Conservation (phyloP, 208 protist species). For the Acanthamoeba healyi region DNA sequence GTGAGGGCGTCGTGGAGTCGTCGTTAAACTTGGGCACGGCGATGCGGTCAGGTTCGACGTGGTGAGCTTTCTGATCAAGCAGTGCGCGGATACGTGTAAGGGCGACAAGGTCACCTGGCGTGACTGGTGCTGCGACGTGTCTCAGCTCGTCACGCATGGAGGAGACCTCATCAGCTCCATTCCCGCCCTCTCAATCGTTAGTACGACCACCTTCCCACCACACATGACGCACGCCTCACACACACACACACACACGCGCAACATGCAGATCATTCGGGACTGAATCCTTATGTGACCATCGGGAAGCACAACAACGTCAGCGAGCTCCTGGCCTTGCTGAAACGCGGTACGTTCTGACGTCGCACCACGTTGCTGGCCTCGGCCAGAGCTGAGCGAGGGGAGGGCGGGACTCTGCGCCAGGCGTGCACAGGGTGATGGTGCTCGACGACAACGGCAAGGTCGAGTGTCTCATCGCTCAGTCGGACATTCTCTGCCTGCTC, state of each 20-base stretch:
- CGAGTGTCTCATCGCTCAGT: neutral
- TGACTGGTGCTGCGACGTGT: conserved; percentile 18
- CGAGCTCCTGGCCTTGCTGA: conserved; percentile 4
- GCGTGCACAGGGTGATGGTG: conserved; percentile 33
- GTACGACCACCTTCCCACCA: neutral
- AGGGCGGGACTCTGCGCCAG: neutral
- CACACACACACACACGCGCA: neutral
- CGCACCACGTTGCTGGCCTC: too few relatives aligned
- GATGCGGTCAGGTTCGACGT: neutral
- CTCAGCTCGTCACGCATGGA: neutral
- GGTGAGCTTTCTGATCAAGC: conserved; percentile 42
- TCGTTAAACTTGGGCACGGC: neutral
- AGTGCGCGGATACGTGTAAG: conserved; percentile 19
- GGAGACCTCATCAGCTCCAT: conserved; percentile 53
- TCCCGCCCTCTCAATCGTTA: conserved; percentile 33
- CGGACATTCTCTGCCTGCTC: neutral
- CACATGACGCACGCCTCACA: too few relatives aligned
- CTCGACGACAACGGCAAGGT: neutral
- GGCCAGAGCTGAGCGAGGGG: neutral
- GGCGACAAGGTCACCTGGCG: conserved; percentile 16
- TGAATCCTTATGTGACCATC: conserved; percentile 13
- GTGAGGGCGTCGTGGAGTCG: too few relatives aligned
- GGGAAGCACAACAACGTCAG: neutral
- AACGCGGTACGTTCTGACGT: neutral
- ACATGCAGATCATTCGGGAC: conserved; percentile 2